Evolutionary conservation across 495 filamentous ascomycete species (phyloP).

Genomic region (Neurospora terricola): DNA sequence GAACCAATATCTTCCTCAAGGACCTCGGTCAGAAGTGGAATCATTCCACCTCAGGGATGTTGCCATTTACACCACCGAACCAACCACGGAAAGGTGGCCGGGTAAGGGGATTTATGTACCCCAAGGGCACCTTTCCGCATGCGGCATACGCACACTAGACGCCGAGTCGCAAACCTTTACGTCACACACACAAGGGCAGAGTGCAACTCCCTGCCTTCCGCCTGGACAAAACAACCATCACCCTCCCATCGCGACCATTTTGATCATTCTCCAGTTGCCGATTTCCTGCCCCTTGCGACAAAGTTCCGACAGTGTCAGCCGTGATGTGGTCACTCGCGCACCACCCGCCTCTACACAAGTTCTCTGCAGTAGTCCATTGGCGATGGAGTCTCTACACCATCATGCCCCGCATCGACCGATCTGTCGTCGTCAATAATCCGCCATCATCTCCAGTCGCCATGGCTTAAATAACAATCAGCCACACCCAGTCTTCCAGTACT

Average conservation of each 20-base stretch:
- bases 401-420: not conserved
- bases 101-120: not conserved
- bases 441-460: not conserved
- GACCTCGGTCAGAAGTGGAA: not conserved
- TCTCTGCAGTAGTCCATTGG: not conserved
- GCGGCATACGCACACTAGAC: not conserved
- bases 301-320: not conserved
- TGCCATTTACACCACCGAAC: not conserved
- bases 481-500: not conserved
- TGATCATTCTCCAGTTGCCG: not conserved
- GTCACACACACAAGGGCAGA: not conserved
- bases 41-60: not conserved
- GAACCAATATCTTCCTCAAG: not conserved
- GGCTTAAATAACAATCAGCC: not conserved
- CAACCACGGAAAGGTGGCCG: not conserved
- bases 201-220: not conserved
- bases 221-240: not conserved
- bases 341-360: not conserved
- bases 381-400: not conserved
- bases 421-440: not conserved
- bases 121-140: not conserved
- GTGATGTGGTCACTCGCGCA: not conserved
- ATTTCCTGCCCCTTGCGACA: not conserved
- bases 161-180: not conserved
- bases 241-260: not conserved